Evolutionary conservation across 345 rosid species (phyloP), one percentile per base, ranked within the genome.

Genomic region (Aquilaria malaccensis): DNA sequence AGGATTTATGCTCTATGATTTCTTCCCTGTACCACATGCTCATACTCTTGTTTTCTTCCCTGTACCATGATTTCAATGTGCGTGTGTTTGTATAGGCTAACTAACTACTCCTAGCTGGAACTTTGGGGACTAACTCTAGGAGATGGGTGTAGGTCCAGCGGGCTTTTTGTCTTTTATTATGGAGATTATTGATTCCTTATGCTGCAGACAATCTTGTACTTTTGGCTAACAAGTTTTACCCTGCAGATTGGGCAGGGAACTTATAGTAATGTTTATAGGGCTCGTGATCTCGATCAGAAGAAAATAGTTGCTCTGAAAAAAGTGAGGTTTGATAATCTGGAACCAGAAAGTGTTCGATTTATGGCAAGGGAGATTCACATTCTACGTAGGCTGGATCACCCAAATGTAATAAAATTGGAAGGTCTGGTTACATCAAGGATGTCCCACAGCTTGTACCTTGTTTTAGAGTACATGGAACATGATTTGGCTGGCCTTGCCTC

Each of bases 201-300:
- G 43, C 43, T 37, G 5, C 43, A 37, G 43, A 37, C 4, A 37
- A 37, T 37, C 43, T 37, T 37, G 43, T 37, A 37, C 43, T 37
- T 37, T 37, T 37, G 43, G 43, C 43, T 37, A 37, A 37, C 43
- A 37, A 37, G 43, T 37, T 37, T 54, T 63, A 29, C 31, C 48
- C 5, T 80, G 85, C 83, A 94, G 99, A 94, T 94, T 79, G 99
- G 99, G 64, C 99, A 94, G 74, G 99, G 99, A 67, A 94, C 99
- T 47, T 94, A 94, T 62, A 89, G 97, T 72, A 94, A 89, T 41
- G 99, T 94, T 33, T 94, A 94, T 60, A 85, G 97, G 67, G 99
- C 99, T 58, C 85, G 96, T 48, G 99, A 94, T 67, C 84, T 94
- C 22, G 97, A 89, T 76, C 91, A 87, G 63, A 89, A 78, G 82